Conservation (phyloP, 164 flowering plant genomes). For the Nymphaea thermarum region DNA sequence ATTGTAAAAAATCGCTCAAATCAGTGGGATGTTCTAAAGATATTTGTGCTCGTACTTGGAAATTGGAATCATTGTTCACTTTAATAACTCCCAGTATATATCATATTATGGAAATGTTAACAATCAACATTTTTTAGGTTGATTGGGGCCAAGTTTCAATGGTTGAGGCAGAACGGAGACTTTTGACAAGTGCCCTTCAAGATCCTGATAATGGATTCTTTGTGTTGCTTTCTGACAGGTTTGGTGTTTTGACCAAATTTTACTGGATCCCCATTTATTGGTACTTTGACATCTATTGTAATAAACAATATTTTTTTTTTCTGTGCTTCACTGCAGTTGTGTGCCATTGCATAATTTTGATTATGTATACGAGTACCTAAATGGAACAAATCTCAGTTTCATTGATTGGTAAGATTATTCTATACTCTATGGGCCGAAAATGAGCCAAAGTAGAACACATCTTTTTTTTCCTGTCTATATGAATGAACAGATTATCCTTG, state of each 20-base stretch:
- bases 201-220: conserved; percentile 82
- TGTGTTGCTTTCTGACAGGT: conserved; percentile 96
- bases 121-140: conserved; percentile 33
- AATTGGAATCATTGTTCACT: too few species aligned
- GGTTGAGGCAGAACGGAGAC: conserved; percentile 89
- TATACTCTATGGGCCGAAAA: background rate
- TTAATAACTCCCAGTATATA: too few species aligned
- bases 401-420: conserved; percentile 58
- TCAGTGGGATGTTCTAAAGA: too few species aligned
- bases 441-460: too few species aligned
- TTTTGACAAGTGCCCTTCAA: conserved; percentile 66
- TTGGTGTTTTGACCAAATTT: background rate
- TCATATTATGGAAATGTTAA: too few species aligned
- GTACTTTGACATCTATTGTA: background rate
- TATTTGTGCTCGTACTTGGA: too few species aligned
- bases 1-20: too few species aligned
- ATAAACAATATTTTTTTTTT: background rate
- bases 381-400: conserved; percentile 81
- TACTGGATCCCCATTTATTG: background rate
- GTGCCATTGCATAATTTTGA: conserved; percentile 80
- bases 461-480: too few species aligned
- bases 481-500: too few species aligned
- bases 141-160: conserved; percentile 90
- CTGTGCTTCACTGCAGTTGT: conserved; percentile 56
- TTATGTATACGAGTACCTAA: conserved; percentile 75